Evolutionary conservation across 805 yeast species (phyloP).

Genomic region (Starmerella sirachaensis): DNA sequence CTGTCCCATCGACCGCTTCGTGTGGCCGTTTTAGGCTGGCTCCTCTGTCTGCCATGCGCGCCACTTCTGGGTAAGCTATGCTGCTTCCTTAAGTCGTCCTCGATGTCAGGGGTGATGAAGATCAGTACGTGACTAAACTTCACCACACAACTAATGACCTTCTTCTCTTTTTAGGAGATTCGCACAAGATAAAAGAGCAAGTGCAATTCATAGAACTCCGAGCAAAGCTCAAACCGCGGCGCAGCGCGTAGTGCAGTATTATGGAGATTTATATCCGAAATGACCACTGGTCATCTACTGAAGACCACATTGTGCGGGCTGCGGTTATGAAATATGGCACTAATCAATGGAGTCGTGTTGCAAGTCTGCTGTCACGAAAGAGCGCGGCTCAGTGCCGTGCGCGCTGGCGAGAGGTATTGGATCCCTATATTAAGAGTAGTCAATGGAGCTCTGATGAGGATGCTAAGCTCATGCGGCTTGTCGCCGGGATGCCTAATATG

Average conservation of each 20-base stretch:
- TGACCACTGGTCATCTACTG: constrained; percentile 77
- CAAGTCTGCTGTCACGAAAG: constrained; percentile 72
- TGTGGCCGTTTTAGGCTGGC: no score
- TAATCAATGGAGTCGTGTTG: constrained; percentile 88
- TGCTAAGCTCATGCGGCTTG: constrained; percentile 51
- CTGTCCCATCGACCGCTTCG: no score
- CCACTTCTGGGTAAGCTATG: no score
- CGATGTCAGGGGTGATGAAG: no score
- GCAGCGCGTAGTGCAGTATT: neutral
- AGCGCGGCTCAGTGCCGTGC: constrained; percentile 87
- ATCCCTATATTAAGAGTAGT: constrained; percentile 51
- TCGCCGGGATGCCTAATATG: constrained; percentile 71
- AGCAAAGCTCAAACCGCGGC: no score
- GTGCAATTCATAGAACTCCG: neutral
- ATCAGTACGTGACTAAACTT: no score
- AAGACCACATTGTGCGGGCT: constrained; percentile 78
- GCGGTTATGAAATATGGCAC: constrained; percentile 89
- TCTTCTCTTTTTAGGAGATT: no score
- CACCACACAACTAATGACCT: no score
- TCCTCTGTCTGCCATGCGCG: no score
- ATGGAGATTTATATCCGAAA: constrained; percentile 61
- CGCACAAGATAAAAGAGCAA: no score
- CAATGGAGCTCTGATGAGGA: constrained; percentile 75
- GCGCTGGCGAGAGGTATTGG: constrained; percentile 81
- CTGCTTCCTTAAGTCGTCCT: no score